Percentiles rank a stretch among this genome's conserved stretches.
Conservation (phyloP, 345 rosid species). For the Salix koriyanagi region DNA sequence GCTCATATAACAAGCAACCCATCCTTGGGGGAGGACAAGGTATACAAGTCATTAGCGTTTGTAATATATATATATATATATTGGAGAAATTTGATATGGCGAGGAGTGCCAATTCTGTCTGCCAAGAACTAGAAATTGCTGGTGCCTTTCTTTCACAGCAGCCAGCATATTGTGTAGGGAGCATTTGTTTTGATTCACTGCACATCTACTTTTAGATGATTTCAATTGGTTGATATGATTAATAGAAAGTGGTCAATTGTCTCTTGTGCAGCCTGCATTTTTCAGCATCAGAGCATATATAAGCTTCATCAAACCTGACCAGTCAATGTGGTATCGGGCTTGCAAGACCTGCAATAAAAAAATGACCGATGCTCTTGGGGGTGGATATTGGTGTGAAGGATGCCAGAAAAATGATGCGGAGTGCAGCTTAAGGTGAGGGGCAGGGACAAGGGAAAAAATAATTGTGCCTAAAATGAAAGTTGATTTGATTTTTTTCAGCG, state of each 20-base stretch:
- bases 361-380: slow-evolving; percentile 76
- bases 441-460: not conserved
- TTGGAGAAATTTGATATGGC: not conserved
- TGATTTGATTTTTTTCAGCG: not conserved
- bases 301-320: slow-evolving; percentile 82
- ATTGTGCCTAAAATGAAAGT: not conserved
- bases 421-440: slow-evolving; percentile 61
- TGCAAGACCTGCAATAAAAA: slow-evolving; percentile 95
- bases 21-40: slow-evolving; percentile 78
- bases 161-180: no score
- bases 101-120: no score
- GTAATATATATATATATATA: not conserved
- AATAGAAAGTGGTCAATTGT: not conserved
- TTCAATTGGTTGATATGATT: no score
- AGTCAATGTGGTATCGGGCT: slow-evolving; percentile 92
- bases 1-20: slow-evolving; percentile 59
- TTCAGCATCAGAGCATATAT: slow-evolving; percentile 59
- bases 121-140: no score
- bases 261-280: slow-evolving; percentile 62
- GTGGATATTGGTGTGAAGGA: slow-evolving; percentile 97
- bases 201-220: no score
- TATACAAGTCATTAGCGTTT: slow-evolving; percentile 13
- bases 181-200: no score
- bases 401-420: slow-evolving; percentile 86
- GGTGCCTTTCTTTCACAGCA: no score